Evolutionary conservation across 345 rosid species (phyloP).

Genomic region (Diplotaxis tenuifolia): DNA sequence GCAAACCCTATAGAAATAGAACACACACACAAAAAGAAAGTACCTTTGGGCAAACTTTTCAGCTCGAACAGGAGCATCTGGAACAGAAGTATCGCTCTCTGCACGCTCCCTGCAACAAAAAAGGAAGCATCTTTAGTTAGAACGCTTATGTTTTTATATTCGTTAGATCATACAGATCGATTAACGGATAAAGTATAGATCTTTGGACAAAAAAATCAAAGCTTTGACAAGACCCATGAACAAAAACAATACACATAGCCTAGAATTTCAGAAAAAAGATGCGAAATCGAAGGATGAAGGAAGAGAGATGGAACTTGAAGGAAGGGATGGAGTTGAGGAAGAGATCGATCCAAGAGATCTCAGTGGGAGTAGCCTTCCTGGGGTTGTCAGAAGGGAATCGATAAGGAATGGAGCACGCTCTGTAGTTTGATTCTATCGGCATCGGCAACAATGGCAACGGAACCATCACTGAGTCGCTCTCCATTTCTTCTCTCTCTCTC

Average conservation of each 20-base stretch:
- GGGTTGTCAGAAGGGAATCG: conserved; percentile 93
- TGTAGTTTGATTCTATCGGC: conserved; percentile 79
- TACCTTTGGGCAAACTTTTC: conserved; percentile 80
- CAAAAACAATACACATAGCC: background rate
- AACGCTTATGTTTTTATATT: no score
- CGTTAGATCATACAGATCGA: background rate
- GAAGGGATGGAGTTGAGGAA: conserved; percentile 87
- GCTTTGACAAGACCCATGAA: background rate
- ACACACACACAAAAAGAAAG: background rate
- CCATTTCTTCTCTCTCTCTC: conserved; percentile 42
- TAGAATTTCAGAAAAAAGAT: background rate
- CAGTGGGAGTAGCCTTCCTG: conserved; percentile 74
- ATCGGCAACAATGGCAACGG: conserved; percentile 71
- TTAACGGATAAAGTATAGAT: background rate
- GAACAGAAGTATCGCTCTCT: conserved; percentile 66
- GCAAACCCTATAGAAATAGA: background rate
- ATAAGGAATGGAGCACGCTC: conserved; percentile 88
- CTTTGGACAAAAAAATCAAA: background rate
- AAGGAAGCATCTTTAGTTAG: conserved; percentile 8
- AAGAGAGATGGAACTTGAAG: conserved; percentile 54
- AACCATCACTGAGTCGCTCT: conserved; percentile 86
- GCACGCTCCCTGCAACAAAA: conserved; percentile 65
- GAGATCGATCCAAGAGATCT: conserved; percentile 87
- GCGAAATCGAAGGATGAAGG: background rate
- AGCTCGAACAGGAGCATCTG: conserved; percentile 76